phyloP scores from a whole-genome alignment of 257 asterid genomes.

The Primulina eburnea region DNA sequence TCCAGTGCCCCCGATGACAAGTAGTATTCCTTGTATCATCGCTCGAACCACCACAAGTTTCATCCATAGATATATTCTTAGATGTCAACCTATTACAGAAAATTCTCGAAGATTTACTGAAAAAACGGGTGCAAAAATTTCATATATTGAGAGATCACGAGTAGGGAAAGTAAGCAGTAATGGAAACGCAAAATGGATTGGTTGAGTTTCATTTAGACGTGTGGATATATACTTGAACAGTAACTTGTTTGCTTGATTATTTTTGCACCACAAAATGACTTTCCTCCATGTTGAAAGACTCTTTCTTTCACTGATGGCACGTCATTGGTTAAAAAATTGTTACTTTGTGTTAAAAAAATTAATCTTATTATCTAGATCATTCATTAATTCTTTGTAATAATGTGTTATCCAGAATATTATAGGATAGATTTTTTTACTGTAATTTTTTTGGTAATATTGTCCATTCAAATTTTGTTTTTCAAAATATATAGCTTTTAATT shows the following conservation, averaged over 20 bases:
- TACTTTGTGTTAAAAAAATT: neutral
- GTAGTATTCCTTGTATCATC: slow-evolving; percentile 45
- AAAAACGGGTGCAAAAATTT: neutral
- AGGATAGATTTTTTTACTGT: neutral
- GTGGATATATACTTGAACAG: slow-evolving; percentile 25
- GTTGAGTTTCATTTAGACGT: slow-evolving; percentile 38
- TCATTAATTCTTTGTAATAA: neutral
- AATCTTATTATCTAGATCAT: neutral
- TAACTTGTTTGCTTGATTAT: slow-evolving; percentile 42
- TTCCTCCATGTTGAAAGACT: slow-evolving; percentile 23
- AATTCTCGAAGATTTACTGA: neutral
- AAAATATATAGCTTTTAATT: no score
- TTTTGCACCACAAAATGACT: slow-evolving; percentile 55
- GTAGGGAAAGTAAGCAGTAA: slow-evolving; percentile 16
- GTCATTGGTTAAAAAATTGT: slow-evolving; percentile 20
- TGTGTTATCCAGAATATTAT: neutral
- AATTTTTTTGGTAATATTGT: no score
- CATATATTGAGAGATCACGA: neutral
- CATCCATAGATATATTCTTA: slow-evolving; percentile 32
- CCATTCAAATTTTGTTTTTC: no score
- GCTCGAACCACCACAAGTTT: slow-evolving; percentile 38
- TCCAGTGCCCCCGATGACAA: slow-evolving; percentile 93
- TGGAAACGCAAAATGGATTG: slow-evolving; percentile 18
- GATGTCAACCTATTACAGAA: slow-evolving; percentile 1
- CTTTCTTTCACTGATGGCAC: slow-evolving; percentile 30